These are phyloP conservation scores for Neonectria neomacrospora DNA, from an alignment of 2,329 filamentous ascomycete species.

Conservation along the genomic window DNA sequence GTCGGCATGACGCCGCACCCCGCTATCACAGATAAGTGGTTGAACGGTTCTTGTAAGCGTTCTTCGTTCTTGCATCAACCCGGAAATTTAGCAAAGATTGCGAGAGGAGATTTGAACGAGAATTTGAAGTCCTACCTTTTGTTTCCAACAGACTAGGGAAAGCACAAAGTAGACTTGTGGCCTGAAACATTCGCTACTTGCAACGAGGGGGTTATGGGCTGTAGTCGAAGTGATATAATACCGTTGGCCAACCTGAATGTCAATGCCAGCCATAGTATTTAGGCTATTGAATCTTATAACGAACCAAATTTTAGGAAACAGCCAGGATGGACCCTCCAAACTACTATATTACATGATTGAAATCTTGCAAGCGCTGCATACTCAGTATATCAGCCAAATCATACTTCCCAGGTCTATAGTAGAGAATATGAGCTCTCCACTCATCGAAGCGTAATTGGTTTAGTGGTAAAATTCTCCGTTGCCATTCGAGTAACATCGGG, in stretches of 20 bases:
- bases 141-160: neutral
- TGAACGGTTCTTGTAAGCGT: constrained; percentile 8
- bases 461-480: constrained; percentile 4
- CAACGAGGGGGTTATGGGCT: no score
- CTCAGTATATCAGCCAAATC: no score
- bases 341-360: no score
- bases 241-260: no score
- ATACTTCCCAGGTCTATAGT: neutral
- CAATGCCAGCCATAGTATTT: no score
- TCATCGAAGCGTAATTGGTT: constrained; percentile 5
- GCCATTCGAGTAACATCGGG: constrained; percentile 1
- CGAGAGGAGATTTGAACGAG: neutral
- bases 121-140: neutral
- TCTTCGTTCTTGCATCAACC: constrained; percentile 10
- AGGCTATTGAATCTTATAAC: no score
- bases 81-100: neutral
- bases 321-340: no score
- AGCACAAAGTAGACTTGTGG: neutral
- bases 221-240: no score
- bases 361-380: no score
- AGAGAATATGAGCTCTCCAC: neutral
- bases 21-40: constrained; percentile 29
- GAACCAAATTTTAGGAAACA: no score
- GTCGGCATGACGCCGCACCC: constrained; percentile 40
- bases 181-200: neutral